A percentile compares a stretch with the other conserved stretches of the same genome.
phyloP scores from a whole-genome alignment of 768 basidiomycete genomes.

The Russula compacta region DNA sequence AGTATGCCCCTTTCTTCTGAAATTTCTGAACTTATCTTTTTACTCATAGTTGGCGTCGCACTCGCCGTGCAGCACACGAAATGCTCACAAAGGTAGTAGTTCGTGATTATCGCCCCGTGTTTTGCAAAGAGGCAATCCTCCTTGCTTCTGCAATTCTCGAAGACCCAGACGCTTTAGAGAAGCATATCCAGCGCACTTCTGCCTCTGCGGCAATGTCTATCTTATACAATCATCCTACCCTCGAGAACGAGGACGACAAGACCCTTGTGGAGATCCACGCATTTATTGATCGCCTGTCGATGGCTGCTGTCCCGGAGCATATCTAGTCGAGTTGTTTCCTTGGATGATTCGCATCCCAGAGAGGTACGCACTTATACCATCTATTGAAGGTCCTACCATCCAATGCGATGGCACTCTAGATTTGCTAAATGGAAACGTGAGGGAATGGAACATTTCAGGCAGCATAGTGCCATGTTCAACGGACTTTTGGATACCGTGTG shows the following conservation, averaged over 20 bases:
- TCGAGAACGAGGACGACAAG: neutral
- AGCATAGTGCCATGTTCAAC: neutral
- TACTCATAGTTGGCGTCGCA: constrained; percentile 8
- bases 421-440: constrained; percentile 13
- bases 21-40: neutral
- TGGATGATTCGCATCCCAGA: constrained; percentile 10
- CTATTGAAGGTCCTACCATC: no score
- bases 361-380: neutral
- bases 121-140: neutral
- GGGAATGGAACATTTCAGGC: neutral
- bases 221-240: constrained; percentile 6
- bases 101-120: constrained; percentile 2
- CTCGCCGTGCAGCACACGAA: constrained; percentile 6
- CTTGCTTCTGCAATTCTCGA: neutral
- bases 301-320: neutral
- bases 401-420: neutral
- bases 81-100: constrained; percentile 3
- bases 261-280: neutral
- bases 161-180: neutral
- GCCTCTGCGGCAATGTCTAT: constrained; percentile 11
- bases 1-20: neutral
- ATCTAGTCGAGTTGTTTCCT: constrained; percentile 8
- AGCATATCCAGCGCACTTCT: constrained; percentile 4
- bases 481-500: neutral
- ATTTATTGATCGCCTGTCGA: neutral